phyloP scores from a whole-genome alignment of 164 flowering plant species.

The Taxillus chinensis region DNA sequence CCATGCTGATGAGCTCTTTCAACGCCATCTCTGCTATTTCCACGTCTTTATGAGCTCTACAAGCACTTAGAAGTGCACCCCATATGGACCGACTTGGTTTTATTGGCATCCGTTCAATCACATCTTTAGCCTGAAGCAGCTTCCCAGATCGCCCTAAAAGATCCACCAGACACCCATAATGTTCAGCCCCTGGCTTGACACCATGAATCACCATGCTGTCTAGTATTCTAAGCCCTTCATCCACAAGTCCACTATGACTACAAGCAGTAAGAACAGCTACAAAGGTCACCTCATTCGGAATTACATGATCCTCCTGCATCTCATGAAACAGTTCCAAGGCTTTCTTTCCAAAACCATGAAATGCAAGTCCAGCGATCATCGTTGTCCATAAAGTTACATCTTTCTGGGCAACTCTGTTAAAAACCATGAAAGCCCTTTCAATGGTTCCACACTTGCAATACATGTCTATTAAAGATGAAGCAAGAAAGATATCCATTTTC shows the following conservation, averaged over 20 bases:
- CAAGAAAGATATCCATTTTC: slow-evolving; percentile 28
- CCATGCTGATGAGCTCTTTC: slow-evolving; percentile 33
- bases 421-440: slow-evolving; percentile 28
- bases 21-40: slow-evolving; percentile 36
- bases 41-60: slow-evolving; percentile 25
- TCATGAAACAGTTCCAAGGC: slow-evolving; percentile 29
- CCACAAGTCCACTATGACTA: slow-evolving; percentile 41
- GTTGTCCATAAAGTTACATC: slow-evolving; percentile 51
- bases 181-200: slow-evolving; percentile 36
- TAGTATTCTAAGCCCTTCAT: slow-evolving; percentile 26
- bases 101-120: slow-evolving; percentile 39
- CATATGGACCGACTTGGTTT: slow-evolving; percentile 38
- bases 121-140: slow-evolving; percentile 28
- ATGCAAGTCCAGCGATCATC: slow-evolving; percentile 46
- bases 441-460: slow-evolving; percentile 51
- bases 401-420: slow-evolving; percentile 17
- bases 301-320: slow-evolving; percentile 26
- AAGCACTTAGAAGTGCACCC: slow-evolving; percentile 41
- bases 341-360: slow-evolving; percentile 35
- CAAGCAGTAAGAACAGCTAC: slow-evolving; percentile 43
- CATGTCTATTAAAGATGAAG: slow-evolving; percentile 43
- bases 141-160: slow-evolving; percentile 41
- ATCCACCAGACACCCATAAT: slow-evolving; percentile 49
- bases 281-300: slow-evolving; percentile 38
- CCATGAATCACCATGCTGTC: slow-evolving; percentile 26